Base-by-base conservation (phyloP, 306 rosid species). In the Corylus avellana region DNA sequence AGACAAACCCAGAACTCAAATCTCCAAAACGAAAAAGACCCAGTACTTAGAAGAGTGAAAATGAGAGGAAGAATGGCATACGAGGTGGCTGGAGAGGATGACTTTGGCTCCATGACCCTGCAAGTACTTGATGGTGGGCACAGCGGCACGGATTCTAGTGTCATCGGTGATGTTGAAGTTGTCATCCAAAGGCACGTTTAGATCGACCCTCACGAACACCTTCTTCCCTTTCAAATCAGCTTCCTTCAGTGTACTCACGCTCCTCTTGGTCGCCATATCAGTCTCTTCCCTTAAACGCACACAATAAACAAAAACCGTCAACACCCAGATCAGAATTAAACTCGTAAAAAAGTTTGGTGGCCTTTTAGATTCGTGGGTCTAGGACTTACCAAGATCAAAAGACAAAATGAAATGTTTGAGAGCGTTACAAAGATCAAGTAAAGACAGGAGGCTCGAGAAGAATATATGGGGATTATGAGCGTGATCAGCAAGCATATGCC, bases 181-280 rank as follows among this genome's bases (percentile, higher is more conserved):
- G 29, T 92, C 98, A 80, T 92, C 97, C 90, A 94, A 86, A 70
- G 98, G 98, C 75, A 94, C 97, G 53, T 94, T 94, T 48, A 94
- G 94, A 92, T 94, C 98, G 58, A 85, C 98, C 81, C 98, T 92
- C 22, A 91, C 93, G 13, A 94, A 91, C 71, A 94, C 98, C 73
- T 88, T 88, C 86, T 94, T 94, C 51, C 94, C 97, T 83, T 94
- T 94, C 97, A 94, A 88, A 84, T 92, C 97, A 29, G 70, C 90
- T 85, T 89, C 97, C 81, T 88, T 94, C 86, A 94, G 82, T 8
- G 97, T 88, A 35, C 91, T 83, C 6, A 94, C 98, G 83, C 97
- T 92, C 81, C 87, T 94, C 86, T 94, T 94, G 73, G 98, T 91
- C 25, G 97, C 97, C 98, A 94, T 94, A 27, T 3, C 32, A 79